Percentiles rank a stretch among this genome's conserved stretches.
These are phyloP conservation scores for Austroboletus eburneus DNA, from an alignment of 768 basidiomycete species.

Conservation along the genomic window DNA sequence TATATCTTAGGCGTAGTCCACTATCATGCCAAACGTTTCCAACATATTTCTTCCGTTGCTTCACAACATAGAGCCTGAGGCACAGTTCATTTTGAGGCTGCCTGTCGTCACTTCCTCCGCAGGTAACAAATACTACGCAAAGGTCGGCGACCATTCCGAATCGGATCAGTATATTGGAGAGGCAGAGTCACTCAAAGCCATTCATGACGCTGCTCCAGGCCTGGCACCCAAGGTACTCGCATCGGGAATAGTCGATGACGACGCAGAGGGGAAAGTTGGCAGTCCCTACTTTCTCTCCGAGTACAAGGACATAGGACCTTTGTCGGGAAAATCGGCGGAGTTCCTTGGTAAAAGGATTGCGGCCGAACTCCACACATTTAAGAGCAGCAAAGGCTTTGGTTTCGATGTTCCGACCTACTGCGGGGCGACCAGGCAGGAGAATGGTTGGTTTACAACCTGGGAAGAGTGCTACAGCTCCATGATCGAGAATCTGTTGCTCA, in stretches of 20 bases:
- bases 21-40: slow-evolving; percentile 17
- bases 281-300: slow-evolving; percentile 69
- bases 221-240: slow-evolving; percentile 57
- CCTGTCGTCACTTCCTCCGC: slow-evolving; percentile 54
- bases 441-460: slow-evolving; percentile 75
- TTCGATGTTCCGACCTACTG: slow-evolving; percentile 76
- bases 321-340: slow-evolving; percentile 44
- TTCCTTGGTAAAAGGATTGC: slow-evolving; percentile 60
- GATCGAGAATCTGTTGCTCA: slow-evolving; percentile 53
- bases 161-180: slow-evolving; percentile 67
- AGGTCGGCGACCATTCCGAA: slow-evolving; percentile 49
- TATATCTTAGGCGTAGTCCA: too few relatives aligned
- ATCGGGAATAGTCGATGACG: slow-evolving; percentile 35
- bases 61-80: slow-evolving; percentile 45
- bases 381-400: slow-evolving; percentile 57
- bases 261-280: slow-evolving; percentile 30
- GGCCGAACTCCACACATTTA: slow-evolving; percentile 56
- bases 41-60: slow-evolving; percentile 41
- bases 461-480: slow-evolving; percentile 60
- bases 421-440: slow-evolving; percentile 63
- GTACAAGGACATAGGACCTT: slow-evolving; percentile 55
- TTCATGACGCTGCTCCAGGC: slow-evolving; percentile 61
- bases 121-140: slow-evolving; percentile 59
- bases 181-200: slow-evolving; percentile 61
- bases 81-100: slow-evolving; percentile 41